Conservation (phyloP, 805 yeast species). For the Cyberlindnera galapagoensis region DNA sequence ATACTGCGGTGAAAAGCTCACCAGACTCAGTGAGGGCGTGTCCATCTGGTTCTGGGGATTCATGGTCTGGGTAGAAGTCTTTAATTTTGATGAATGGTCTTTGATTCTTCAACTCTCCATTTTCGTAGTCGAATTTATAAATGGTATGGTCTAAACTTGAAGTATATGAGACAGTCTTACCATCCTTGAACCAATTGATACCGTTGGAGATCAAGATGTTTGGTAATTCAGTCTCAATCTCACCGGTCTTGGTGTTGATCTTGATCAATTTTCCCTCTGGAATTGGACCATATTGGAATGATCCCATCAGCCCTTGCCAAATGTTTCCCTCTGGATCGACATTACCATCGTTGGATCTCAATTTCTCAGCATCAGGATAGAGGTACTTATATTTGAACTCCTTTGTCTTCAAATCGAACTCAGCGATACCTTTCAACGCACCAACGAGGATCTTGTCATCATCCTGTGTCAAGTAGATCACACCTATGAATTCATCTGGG, state of each 20-base stretch:
- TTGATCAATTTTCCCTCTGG: conserved; percentile 50
- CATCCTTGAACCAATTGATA: conserved; percentile 43
- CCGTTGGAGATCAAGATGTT: conserved; percentile 58
- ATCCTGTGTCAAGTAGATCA: conserved; percentile 53
- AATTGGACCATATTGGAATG: conserved; percentile 34
- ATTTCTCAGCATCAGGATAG: conserved; percentile 29
- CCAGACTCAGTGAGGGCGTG: conserved; percentile 49
- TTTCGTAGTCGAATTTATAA: conserved; percentile 41
- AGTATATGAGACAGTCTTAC: conserved; percentile 42
- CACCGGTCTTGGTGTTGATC: conserved; percentile 28
- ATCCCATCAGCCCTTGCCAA: conserved; percentile 78
- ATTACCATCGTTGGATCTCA: conserved; percentile 79
- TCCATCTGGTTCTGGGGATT: conserved; percentile 75
- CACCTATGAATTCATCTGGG: conserved; percentile 51
- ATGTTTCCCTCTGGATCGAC: conserved; percentile 67
- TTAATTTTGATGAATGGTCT: conserved; percentile 33
- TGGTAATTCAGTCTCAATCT: conserved; percentile 29
- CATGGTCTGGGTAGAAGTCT: conserved; percentile 20
- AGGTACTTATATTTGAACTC: conserved; percentile 31
- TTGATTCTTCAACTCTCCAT: conserved; percentile 32
- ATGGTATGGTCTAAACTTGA: conserved; percentile 44
- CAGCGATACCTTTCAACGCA: conserved; percentile 57
- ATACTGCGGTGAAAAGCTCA: conserved; percentile 57
- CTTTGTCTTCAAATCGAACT: conserved; percentile 37
- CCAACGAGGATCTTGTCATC: conserved; percentile 54